Evolutionary conservation across 73 alveolate genomes (phyloP), one percentile per base, ranked within the genome.

Genomic region (Paraurostyla sp.): DNA sequence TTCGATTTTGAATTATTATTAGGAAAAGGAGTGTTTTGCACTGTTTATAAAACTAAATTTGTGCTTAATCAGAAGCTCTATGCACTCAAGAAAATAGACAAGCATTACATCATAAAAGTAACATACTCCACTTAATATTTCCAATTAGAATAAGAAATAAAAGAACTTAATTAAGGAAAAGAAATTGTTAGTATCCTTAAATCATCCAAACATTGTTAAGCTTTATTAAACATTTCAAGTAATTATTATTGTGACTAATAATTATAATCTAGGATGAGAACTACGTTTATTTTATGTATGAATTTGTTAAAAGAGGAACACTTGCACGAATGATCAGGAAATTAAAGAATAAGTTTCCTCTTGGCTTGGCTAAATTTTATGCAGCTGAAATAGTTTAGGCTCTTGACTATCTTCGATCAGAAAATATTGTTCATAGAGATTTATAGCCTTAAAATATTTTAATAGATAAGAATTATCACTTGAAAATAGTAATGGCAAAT

Each of bases 401-500:
- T 27, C 56, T 95, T 15, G 97, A 95, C 59, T 84, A 94, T 69
- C 80, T 93, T 22, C 95, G 83, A 38, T 50, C 48, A 45, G 68
- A 91, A 51, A 85, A 83, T 54, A 91, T 95, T 51, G 83, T 93
- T 56, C 94, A 93, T 92, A 48, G 98, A 36, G 98, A 95, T 84
- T 68, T 95, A 76, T 91, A 93, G 85, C 97, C 99, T 40, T 95
- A 95, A 80, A 95, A 95, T 91, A 95, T 95, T 56, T 65, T 95
- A 57, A 88, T 95, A 33, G 85, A 71, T 59, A 51, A 71, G 23
- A 93, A 91, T 71, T 92, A 91, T 0, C 95, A 93, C 86, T 46
- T 91, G 35, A 95, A 93, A 88, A 59, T 95, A 51, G 90, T 84
- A 90, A 50, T 7, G 7, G 9, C 83, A 18, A 18, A 13, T 82